Conservation (phyloP, 768 basidiomycete genomes). For the Hortiboletus campestris region DNA sequence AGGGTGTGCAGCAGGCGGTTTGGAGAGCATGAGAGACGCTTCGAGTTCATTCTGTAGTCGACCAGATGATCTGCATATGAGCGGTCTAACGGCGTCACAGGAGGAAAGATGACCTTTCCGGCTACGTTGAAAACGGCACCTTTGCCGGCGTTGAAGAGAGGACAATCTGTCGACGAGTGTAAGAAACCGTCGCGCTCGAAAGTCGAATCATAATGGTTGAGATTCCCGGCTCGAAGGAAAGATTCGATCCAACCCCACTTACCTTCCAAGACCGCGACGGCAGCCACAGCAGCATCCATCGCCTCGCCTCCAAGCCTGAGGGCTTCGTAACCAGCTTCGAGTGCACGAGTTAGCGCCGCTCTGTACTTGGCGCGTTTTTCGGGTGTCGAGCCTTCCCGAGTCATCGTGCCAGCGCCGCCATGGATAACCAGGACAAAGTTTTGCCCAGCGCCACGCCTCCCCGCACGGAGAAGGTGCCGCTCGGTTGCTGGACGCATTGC, state of each 20-base stretch:
- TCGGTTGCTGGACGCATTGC: not conserved
- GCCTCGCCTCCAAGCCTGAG: constrained; percentile 72
- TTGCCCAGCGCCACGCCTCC: constrained; percentile 4
- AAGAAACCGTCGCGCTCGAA: not conserved
- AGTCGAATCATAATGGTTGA: not conserved
- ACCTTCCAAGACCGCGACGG: constrained; percentile 76
- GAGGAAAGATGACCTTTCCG: constrained; percentile 57
- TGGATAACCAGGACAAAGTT: constrained; percentile 63
- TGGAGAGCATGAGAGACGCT: constrained; percentile 76
- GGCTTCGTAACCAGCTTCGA: constrained; percentile 61
- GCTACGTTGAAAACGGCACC: constrained; percentile 81
- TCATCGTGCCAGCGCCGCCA: constrained; percentile 78
- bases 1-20: constrained; percentile 66
- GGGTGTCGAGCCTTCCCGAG: constrained; percentile 52
- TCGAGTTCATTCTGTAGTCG: constrained; percentile 72
- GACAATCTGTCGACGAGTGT: constrained; percentile 49
- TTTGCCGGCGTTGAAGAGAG: constrained; percentile 76
- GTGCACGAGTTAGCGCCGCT: constrained; percentile 49
- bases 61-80: not conserved
- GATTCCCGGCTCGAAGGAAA: not conserved
- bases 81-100: not conserved
- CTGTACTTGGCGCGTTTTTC: constrained; percentile 60
- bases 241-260: not conserved
- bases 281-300: constrained; percentile 77
- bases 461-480: constrained; percentile 1